Evolutionary conservation across 306 rosid species (phyloP).

Genomic region (Betula pendula): DNA sequence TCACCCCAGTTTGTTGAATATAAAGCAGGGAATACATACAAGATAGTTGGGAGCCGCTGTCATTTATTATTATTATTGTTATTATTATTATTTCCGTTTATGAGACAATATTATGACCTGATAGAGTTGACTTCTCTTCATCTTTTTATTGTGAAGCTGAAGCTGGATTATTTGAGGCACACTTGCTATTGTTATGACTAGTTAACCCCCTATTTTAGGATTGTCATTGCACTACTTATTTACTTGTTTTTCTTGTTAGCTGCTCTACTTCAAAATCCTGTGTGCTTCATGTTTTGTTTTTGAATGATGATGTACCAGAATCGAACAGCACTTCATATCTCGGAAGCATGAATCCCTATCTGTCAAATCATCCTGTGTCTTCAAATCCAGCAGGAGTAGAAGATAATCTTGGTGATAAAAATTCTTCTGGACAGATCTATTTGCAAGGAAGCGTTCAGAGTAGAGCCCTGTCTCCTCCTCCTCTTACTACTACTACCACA

Average conservation of each 20-base stretch:
- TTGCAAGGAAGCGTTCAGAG: slow-evolving; percentile 27
- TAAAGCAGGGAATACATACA: neutral
- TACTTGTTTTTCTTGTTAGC: slow-evolving; percentile 8
- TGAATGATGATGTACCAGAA: slow-evolving; percentile 54
- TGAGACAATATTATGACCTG: slow-evolving; percentile 3
- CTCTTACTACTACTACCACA: slow-evolving; percentile 17
- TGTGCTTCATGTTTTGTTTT: slow-evolving; percentile 37
- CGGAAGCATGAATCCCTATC: slow-evolving; percentile 41
- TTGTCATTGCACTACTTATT: slow-evolving; percentile 16
- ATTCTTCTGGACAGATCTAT: slow-evolving; percentile 37
- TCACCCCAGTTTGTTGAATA: neutral
- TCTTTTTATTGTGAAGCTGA: slow-evolving; percentile 16
- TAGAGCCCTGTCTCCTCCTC: slow-evolving; percentile 21
- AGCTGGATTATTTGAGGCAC: slow-evolving; percentile 12
- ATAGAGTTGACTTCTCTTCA: slow-evolving; percentile 15
- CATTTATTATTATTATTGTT: neutral
- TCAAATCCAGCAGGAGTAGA: slow-evolving; percentile 33
- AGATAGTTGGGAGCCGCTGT: neutral
- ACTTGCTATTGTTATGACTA: neutral
- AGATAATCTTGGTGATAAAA: slow-evolving; percentile 35
- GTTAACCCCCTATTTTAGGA: slow-evolving; percentile 8
- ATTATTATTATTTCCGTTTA: neutral
- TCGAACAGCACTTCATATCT: slow-evolving; percentile 47
- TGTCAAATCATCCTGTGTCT: slow-evolving; percentile 32
- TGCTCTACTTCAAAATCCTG: slow-evolving; percentile 13